Conservation (phyloP, 805 yeast species). For the Metschnikowia cubensis region DNA sequence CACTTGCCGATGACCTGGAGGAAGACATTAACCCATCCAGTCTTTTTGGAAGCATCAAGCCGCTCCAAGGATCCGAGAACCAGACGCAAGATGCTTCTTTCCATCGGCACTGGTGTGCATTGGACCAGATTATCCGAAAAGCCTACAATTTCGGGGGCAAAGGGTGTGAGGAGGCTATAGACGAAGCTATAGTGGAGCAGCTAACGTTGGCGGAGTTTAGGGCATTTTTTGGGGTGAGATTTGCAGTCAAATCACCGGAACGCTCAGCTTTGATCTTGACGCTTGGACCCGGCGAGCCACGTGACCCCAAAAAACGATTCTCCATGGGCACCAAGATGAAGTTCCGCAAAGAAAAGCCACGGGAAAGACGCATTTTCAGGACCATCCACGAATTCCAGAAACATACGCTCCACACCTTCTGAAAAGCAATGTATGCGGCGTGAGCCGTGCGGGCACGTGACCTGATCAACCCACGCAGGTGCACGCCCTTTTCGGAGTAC, state of each 20-base stretch:
- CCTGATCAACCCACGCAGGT: too few species aligned
- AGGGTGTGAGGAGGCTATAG: conserved; percentile 32
- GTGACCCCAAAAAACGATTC: background rate
- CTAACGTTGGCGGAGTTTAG: conserved; percentile 32
- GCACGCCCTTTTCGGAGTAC: too few species aligned
- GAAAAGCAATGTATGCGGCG: too few species aligned
- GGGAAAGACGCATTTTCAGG: background rate
- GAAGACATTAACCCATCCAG: conserved; percentile 18
- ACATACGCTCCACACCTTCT: background rate
- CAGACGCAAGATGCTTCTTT: conserved; percentile 14
- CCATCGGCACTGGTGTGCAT: conserved; percentile 39
- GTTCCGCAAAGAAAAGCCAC: background rate
- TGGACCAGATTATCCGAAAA: conserved; percentile 48
- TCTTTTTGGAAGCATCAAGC: conserved; percentile 22
- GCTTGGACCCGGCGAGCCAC: background rate
- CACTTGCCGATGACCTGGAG: conserved; percentile 1
- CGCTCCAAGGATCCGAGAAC: conserved; percentile 27
- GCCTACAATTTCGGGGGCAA: conserved; percentile 38
- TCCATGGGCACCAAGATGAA: background rate
- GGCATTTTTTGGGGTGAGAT: conserved; percentile 28
- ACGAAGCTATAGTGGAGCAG: conserved; percentile 23
- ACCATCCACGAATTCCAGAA: background rate
- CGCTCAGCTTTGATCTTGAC: conserved; percentile 33
- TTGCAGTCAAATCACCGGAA: conserved; percentile 33
- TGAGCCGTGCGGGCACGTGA: too few species aligned